Evolutionary conservation across 345 rosid species (phyloP).

Genomic region (Balakata baccata): DNA sequence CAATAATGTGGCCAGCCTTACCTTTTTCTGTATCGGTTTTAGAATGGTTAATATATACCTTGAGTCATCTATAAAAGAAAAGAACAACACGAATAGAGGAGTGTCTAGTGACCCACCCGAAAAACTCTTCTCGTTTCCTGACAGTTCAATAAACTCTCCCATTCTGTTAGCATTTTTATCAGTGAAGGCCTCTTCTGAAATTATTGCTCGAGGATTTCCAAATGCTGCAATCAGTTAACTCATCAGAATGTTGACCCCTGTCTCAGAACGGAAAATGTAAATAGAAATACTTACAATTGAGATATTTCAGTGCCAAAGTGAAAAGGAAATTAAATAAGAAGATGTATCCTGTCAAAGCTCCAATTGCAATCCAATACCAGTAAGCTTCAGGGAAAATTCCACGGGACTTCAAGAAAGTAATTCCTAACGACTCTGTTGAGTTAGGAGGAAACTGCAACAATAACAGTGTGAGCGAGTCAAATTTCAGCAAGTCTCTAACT

Average conservation of each 20-base stretch:
- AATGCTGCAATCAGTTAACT: slow-evolving; percentile 42
- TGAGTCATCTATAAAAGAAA: not conserved
- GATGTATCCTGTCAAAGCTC: slow-evolving; percentile 57
- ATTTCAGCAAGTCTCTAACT: not conserved
- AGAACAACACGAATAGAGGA: not conserved
- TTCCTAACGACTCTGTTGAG: slow-evolving; percentile 67
- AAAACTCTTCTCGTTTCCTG: slow-evolving; percentile 27
- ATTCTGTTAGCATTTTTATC: slow-evolving; percentile 37
- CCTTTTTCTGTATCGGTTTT: slow-evolving; percentile 36
- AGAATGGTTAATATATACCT: slow-evolving; percentile 11
- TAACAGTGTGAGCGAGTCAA: not conserved
- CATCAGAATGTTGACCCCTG: slow-evolving; percentile 15
- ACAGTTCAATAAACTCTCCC: slow-evolving; percentile 34
- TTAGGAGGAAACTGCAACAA: slow-evolving; percentile 48
- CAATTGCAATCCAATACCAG: slow-evolving; percentile 90
- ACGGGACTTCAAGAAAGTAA: slow-evolving; percentile 54
- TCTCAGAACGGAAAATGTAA: slow-evolving; percentile 5
- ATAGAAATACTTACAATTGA: slow-evolving; percentile 53
- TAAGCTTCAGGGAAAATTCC: slow-evolving; percentile 63
- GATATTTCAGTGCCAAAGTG: slow-evolving; percentile 59
- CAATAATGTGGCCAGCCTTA: slow-evolving; percentile 21
- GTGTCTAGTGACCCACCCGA: slow-evolving; percentile 28
- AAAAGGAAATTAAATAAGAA: slow-evolving; percentile 65
- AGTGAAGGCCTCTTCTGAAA: slow-evolving; percentile 45
- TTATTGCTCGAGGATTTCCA: slow-evolving; percentile 54